Base-by-base conservation (phyloP, 2,329 filamentous ascomycete species). In the Colletotrichum navitas region DNA sequence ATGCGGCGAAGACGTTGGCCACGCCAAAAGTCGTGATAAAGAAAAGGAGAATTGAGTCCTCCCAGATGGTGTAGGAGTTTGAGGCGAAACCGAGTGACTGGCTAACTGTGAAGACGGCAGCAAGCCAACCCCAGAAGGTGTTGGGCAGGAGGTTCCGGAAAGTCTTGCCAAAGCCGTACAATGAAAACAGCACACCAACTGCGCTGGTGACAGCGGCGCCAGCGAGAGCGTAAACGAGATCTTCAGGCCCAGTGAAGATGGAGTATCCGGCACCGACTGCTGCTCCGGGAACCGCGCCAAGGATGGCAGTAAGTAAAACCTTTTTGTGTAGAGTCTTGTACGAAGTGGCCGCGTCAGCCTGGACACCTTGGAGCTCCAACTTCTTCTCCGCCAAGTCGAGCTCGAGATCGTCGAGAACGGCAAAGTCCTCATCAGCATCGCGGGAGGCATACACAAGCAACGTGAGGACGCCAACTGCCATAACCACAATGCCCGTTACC, bases 21-120 rank as follows among this genome's bases (percentile, higher is more conserved):
- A 94, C 81, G 39, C 94, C 95, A 79, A 98, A 98, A 0, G 95
- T 96, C 2, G 91, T 90, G 70, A 98, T 89, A 83, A 98, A 95
- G 83, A 97, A 97, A 3, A 97, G 86, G 5, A 97, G 87, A 67
- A 98, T 98, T 18, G 94, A 93, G 78, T 99, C 96, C 83, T 99
- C 96, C 95, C 96, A 99, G 75, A 99, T 97, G 0, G 95, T 98
- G 82, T 95, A 99, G 0, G 96, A 99, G 82, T 99, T 99, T 4
- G 96, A 96, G 0, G 95, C 95, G 80, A 98, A 99, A 10, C 96
- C 95, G 63, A 93, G 85, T n/a, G 94, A 97, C 78, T 97, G 94
- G 73, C 92, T 90, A n/a, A 94, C 80, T 0, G 94, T 94, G 75
- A 97, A 94, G 18, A 95, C 80, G 34, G 94, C 85, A 7, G 94